phyloP scores from a whole-genome alignment of 768 basidiomycete species.

The Kwoniella shandongensis region DNA sequence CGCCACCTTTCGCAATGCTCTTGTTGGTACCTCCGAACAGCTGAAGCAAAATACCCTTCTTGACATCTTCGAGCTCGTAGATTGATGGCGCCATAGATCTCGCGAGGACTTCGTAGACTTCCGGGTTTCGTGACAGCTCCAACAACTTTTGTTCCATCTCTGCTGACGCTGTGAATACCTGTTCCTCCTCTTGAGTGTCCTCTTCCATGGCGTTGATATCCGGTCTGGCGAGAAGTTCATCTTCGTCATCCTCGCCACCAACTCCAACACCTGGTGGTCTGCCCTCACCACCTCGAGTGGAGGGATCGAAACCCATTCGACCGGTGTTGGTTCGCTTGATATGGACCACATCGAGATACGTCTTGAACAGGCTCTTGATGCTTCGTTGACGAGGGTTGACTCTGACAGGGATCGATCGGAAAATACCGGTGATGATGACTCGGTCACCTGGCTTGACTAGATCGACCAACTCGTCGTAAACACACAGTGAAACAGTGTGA shows the following conservation, averaged over 20 bases:
- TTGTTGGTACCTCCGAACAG: slow-evolving; percentile 98
- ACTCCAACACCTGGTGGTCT: slow-evolving; percentile 71
- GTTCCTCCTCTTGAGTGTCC: slow-evolving; percentile 54
- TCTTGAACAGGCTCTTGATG: slow-evolving; percentile 95
- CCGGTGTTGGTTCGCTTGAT: slow-evolving; percentile 68
- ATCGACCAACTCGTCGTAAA: slow-evolving; percentile 98
- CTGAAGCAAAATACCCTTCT: slow-evolving; percentile 94
- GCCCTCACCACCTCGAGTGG: slow-evolving; percentile 63
- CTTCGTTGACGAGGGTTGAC: slow-evolving; percentile 88
- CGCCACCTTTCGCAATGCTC: slow-evolving; percentile 85
- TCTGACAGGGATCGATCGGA: slow-evolving; percentile 90
- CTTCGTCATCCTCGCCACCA: slow-evolving; percentile 63
- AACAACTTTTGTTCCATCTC: slow-evolving; percentile 77
- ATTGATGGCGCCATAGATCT: slow-evolving; percentile 89
- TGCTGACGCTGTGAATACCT: slow-evolving; percentile 54
- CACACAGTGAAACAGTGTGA: slow-evolving; percentile 91
- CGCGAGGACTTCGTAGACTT: slow-evolving; percentile 82
- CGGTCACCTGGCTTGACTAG: slow-evolving; percentile 95
- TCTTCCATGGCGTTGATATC: slow-evolving; percentile 37
- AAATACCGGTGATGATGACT: slow-evolving; percentile 86
- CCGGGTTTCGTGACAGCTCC: slow-evolving; percentile 69
- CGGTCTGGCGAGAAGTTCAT: slow-evolving; percentile 57
- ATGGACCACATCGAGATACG: slow-evolving; percentile 93
- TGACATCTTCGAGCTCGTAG: slow-evolving; percentile 98
- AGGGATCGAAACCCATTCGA: slow-evolving; percentile 72